Percentiles rank a stretch among this genome's conserved stretches.
Conservation (phyloP, 2,329 filamentous ascomycete genomes). For the Stemphylium vesicarium region DNA sequence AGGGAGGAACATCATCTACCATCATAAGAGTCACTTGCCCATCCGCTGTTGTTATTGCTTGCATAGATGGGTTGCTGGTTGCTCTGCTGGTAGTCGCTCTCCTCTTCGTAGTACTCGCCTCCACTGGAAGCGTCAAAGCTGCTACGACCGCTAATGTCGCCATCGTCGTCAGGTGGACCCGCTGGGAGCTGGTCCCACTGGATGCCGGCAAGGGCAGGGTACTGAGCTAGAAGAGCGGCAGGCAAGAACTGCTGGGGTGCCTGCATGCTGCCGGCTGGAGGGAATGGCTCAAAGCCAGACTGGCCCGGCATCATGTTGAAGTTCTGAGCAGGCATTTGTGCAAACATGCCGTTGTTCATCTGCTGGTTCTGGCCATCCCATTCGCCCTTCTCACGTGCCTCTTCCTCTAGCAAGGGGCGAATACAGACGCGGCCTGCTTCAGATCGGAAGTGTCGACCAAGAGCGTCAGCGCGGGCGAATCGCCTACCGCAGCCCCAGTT, state of each 20-base stretch:
- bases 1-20: conserved; percentile 7
- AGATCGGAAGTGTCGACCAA: conserved; percentile 92
- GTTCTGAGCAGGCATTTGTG: conserved; percentile 37
- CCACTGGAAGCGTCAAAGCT: conserved; percentile 77
- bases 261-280: conserved; percentile 35
- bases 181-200: conserved; percentile 82
- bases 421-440: conserved; percentile 97
- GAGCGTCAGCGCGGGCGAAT: conserved; percentile 92
- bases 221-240: conserved; percentile 85
- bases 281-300: conserved; percentile 43
- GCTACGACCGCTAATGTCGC: conserved; percentile 75
- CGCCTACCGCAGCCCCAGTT: conserved; percentile 93
- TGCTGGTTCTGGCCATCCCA: conserved; percentile 63
- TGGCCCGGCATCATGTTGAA: conserved; percentile 45
- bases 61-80: conserved; percentile 36
- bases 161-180: conserved; percentile 60
- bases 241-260: conserved; percentile 65
- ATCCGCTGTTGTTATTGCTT: conserved; percentile 39
- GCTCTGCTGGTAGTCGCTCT: conserved; percentile 58
- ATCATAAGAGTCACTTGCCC: conserved; percentile 44
- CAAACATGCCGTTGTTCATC: conserved; percentile 56
- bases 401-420: conserved; percentile 94
- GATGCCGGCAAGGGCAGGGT: conserved; percentile 88
- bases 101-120: conserved; percentile 73
- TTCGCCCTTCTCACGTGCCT: conserved; percentile 79